Conservation (phyloP, 2,329 filamentous ascomycete genomes). For the Cordyceps sp. region DNA sequence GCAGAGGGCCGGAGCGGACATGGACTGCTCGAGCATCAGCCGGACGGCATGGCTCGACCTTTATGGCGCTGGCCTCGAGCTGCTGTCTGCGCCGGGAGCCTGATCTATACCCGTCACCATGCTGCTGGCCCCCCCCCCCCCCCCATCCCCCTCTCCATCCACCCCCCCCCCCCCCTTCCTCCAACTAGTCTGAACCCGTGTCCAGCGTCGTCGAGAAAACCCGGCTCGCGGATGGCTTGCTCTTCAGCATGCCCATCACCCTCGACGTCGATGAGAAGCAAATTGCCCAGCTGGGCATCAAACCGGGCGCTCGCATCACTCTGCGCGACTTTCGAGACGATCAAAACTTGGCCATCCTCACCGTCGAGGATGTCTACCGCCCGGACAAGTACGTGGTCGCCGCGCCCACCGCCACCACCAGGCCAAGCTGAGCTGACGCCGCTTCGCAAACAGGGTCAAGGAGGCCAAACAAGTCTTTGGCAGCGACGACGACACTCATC, state of each 20-base stretch:
- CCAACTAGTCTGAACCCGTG: not conserved
- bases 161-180: too few species aligned
- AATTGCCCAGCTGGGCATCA: constrained; percentile 59
- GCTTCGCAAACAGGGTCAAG: constrained; percentile 40
- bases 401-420: not conserved
- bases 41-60: too few species aligned
- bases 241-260: constrained; percentile 95
- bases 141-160: too few species aligned
- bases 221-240: constrained; percentile 72
- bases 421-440: not conserved
- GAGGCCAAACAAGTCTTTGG: constrained; percentile 94
- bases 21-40: too few species aligned
- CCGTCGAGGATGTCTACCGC: constrained; percentile 85
- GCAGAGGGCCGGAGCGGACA: too few species aligned
- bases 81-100: too few species aligned
- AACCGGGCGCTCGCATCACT: constrained; percentile 66
- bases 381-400: constrained; percentile 71
- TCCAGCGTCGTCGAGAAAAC: constrained; percentile 71
- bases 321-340: constrained; percentile 95
- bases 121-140: constrained; percentile 1
- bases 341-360: constrained; percentile 88
- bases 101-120: too few species aligned
- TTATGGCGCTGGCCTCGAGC: too few species aligned
- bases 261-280: constrained; percentile 66
- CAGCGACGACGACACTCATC: constrained; percentile 76